Base-by-base conservation (phyloP, 2,329 filamentous ascomycete genomes). In the Aspergillus sp. region DNA sequence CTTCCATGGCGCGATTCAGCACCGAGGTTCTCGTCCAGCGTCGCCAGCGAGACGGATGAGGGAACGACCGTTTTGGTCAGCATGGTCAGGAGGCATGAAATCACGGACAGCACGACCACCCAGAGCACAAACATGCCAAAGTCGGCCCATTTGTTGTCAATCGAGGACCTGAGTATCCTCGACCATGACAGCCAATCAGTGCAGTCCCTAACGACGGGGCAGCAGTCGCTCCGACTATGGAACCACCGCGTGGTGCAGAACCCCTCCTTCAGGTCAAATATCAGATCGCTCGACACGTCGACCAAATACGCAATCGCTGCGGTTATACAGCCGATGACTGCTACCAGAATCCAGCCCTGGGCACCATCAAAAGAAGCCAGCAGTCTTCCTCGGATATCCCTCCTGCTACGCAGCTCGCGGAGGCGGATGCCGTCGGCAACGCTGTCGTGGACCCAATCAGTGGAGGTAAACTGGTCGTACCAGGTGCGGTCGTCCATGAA, bases 401-500 rank as follows among this genome's bases (percentile, higher is more conserved):
- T 93, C 30, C 86, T 73, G 48, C 74, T 79, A 30, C 86, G 77
- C 24, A 98, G 70, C 33, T 79, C 79, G 57, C 93, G 91, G 30
- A 93, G 78, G 15, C 91, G 82, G 49, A 86, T 85, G 7, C 88
- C 86, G 61, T 96, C 91, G 50, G 86, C 85, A 46, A 98, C 95
- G 57, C 82, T 88, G 60, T 98, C 91, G 55, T 94, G 89, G 1
- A 98, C 88, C 91, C 91, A 98, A 58, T 98, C 89, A 34, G 86
- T 95, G 5, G 85, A 93, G 4, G 86, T 94, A 52, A 94, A 94
- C 61, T 98, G 91, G 66, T 98, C 91, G 62, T 96, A 96, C 91
- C 91, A 96, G 7, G 93, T 82, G 39, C 91, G 79, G 46, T 96
- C 86, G 52, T 95, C 84, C 31, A 80, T 67, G 47, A 77, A 80